A percentile compares a stretch with the other conserved stretches of the same genome.
phyloP scores from a whole-genome alignment of 2,329 filamentous ascomycete species.

The Fusarium beomiforme region DNA sequence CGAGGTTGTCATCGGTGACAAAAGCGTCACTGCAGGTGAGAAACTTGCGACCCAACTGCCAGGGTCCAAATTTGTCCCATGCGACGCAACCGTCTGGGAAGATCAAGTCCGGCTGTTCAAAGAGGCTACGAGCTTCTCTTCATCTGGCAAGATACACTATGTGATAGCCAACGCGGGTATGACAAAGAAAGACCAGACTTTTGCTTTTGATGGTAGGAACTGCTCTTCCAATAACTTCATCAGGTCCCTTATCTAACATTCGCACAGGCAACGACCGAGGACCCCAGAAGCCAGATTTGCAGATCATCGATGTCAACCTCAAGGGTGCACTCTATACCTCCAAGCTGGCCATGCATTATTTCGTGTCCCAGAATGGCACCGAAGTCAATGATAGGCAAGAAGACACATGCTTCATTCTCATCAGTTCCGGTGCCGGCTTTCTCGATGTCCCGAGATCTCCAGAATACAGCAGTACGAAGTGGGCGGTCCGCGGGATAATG shows the following conservation, averaged over 20 bases:
- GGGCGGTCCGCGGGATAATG: constrained; percentile 12
- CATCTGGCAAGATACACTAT: background rate
- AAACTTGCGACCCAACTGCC: background rate
- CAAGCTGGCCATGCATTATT: constrained; percentile 8
- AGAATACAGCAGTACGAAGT: constrained; percentile 12
- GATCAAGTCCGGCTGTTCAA: background rate
- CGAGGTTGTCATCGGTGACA: background rate
- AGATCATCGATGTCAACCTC: background rate
- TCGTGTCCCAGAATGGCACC: background rate
- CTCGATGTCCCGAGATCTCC: background rate
- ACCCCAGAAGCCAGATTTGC: background rate
- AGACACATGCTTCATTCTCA: background rate
- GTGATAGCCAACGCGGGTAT: constrained; percentile 7
- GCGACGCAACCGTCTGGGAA: background rate
- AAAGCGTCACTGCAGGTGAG: accelerated
- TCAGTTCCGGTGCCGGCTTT: background rate
- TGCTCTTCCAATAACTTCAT: accelerated
- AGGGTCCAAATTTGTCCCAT: background rate
- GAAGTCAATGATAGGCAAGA: accelerated
- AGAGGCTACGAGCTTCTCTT: background rate
- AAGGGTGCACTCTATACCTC: background rate
- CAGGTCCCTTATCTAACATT: too few species aligned
- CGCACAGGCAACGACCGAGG: background rate
- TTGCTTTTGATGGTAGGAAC: background rate
- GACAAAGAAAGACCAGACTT: background rate